phyloP scores from a whole-genome alignment of 805 yeast genomes.

The Saturnispora besseyi region DNA sequence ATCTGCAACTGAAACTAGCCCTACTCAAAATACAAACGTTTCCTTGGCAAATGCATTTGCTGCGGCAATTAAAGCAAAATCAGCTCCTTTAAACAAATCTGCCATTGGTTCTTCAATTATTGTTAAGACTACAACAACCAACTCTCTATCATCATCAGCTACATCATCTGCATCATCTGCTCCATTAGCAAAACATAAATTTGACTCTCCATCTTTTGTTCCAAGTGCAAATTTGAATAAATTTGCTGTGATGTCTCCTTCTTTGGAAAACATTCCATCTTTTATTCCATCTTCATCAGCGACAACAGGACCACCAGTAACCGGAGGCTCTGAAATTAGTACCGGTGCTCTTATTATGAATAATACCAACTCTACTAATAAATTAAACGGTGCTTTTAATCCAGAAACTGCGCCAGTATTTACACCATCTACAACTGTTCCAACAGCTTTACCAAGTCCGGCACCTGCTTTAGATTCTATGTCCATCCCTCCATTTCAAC shows the following conservation, averaged over 20 bases:
- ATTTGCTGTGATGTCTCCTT: slow-evolving; percentile 41
- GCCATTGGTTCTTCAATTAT: neutral
- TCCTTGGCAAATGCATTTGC: slow-evolving; percentile 3
- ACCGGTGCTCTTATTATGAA: neutral
- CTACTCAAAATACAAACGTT: slow-evolving; percentile 11
- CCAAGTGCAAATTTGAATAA: slow-evolving; percentile 33
- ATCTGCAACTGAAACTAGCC: slow-evolving; percentile 9
- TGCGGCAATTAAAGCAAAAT: slow-evolving; percentile 5
- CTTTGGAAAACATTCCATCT: slow-evolving; percentile 37
- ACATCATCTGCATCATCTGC: neutral
- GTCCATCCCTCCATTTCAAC: slow-evolving; percentile 6
- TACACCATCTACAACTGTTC: slow-evolving; percentile 26
- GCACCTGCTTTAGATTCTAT: slow-evolving; percentile 16
- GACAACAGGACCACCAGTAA: slow-evolving; percentile 8
- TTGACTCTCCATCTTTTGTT: slow-evolving; percentile 46
- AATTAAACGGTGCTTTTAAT: slow-evolving; percentile 16
- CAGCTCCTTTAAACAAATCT: slow-evolving; percentile 8
- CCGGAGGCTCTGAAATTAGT: neutral
- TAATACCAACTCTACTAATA: neutral
- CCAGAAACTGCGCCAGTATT: slow-evolving; percentile 27
- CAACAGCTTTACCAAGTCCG: slow-evolving; percentile 32
- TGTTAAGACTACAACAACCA: neutral
- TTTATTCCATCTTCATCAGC: slow-evolving; percentile 34
- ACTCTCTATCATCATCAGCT: neutral
- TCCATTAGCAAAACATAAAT: slow-evolving; percentile 32